Evolutionary conservation across 371 early-diverging fungal species (phyloP), one percentile per base, ranked within the genome.

Genomic region (Mortierella sp.): DNA sequence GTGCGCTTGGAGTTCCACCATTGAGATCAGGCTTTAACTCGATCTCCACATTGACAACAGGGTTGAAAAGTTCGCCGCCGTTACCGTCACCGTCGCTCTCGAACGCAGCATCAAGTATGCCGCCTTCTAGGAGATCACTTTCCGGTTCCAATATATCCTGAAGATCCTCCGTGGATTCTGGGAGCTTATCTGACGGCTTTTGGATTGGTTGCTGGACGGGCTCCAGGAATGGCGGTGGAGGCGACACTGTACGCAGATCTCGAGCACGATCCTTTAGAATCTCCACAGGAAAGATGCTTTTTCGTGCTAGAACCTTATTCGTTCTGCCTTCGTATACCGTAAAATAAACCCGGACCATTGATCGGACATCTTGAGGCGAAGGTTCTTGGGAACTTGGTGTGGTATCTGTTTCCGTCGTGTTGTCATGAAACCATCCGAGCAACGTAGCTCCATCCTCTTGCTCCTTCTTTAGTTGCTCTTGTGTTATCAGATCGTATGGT

Each of bases 241-340:
- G 54, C 48, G 38, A 23, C 2, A 61, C 24, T 19, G 43, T 28
- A 16, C 72, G 42, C 31, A 24, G n/a, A 41, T 72, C 73, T 27
- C 41, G 23, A 34, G 34, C 48, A 31, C 55, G 55, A 26, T 72
- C 64, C 46, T 55, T 62, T 21, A 38, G 46, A 10, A 74, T 58
- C 12, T 55, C 3, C 8, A 69, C 31, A 9, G 76, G 76, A 38
- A 64, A 74, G 13, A 74, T 52, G 21, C 61, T 65, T 30, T 46
- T 53, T 30, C 50, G 52, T 0, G 47, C 62, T 48, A 74, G 27
- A n/a, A 68, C 27, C 42, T 58, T 68, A 43, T 65, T 74, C 21
- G 76, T 64, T 52, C 31, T 60, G 48, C 65, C 76, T 14, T 58
- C 64, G 47, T 74, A 74, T 10, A 58, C 76, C 0, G 76, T 68